Evolutionary conservation across 2,329 filamentous ascomycete species (phyloP).

Genomic region (Pseudogymnoascus sp.): DNA sequence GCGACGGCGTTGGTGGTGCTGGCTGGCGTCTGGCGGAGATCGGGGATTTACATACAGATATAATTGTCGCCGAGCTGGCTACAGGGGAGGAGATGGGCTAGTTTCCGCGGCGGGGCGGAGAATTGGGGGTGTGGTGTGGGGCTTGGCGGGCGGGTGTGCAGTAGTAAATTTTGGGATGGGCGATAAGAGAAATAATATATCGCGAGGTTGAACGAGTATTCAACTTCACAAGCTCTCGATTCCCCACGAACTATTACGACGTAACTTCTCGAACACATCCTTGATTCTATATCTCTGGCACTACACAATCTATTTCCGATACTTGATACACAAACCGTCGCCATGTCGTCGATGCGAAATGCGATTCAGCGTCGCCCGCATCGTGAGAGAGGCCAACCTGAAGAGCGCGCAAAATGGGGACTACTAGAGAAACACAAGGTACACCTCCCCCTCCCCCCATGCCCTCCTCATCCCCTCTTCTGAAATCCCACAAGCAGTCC

Average conservation of each 20-base stretch:
- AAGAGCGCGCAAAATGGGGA: constrained; percentile 76
- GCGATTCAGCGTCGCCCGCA: constrained; percentile 75
- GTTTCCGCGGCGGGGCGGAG: constrained; percentile 5
- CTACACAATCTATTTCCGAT: not conserved
- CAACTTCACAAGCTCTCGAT: not conserved
- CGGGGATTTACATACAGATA: constrained; percentile 2
- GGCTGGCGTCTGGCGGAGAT: not conserved
- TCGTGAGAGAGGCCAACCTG: constrained; percentile 79
- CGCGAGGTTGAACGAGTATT: not conserved
- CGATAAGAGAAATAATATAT: constrained; percentile 7
- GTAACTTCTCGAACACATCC: not conserved
- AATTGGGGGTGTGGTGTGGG: not conserved
- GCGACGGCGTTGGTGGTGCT: not conserved
- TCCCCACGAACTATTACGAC: not conserved
- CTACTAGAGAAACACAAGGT: constrained; percentile 94
- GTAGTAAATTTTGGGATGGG: constrained; percentile 5
- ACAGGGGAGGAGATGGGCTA: not conserved
- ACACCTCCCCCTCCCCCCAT: constrained; percentile 14
- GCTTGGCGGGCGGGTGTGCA: not conserved
- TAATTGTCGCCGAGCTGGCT: not conserved
- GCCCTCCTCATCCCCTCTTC: not conserved
- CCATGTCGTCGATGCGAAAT: constrained; percentile 54
- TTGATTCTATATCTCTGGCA: not conserved
- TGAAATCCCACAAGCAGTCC: not conserved
- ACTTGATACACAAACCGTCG: not conserved